Conservation (phyloP, 257 asterid genomes). For the Eucommia ulmoides region DNA sequence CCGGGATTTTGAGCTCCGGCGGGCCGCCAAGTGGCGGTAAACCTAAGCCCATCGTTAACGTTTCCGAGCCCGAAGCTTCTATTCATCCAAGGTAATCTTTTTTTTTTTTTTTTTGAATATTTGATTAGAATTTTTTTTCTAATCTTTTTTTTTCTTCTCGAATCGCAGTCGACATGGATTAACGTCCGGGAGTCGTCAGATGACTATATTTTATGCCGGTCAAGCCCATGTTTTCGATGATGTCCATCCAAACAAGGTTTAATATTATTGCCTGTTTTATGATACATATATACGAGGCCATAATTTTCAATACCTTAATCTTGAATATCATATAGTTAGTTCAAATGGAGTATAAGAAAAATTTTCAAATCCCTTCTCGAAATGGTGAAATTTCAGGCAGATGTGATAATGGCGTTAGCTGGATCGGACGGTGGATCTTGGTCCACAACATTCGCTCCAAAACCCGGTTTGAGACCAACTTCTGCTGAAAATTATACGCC, state of each 20-base stretch:
- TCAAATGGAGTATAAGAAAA: too few species aligned
- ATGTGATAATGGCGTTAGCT: too few species aligned
- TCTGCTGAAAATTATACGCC: too few species aligned
- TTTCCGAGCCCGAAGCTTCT: constrained; percentile 55
- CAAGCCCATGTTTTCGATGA: constrained; percentile 92
- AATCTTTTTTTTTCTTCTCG: constrained; percentile 3
- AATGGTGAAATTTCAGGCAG: too few species aligned
- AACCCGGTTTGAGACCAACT: too few species aligned
- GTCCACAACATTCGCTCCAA: too few species aligned
- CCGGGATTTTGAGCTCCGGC: constrained; percentile 56
- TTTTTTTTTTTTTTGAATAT: not conserved
- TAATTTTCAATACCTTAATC: too few species aligned
- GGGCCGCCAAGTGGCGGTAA: constrained; percentile 40
- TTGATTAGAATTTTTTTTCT: not conserved
- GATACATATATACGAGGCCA: too few species aligned
- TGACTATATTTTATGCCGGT: constrained; percentile 93
- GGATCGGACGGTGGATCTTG: too few species aligned
- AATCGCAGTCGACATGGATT: constrained; percentile 50
- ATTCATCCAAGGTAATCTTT: constrained; percentile 39
- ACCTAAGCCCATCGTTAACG: constrained; percentile 35
- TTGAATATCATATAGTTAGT: too few species aligned
- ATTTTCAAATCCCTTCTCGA: too few species aligned
- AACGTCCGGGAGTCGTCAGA: constrained; percentile 47
- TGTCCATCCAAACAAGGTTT: constrained; percentile 81
- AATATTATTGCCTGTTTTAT: too few species aligned